Evolutionary conservation across 2,329 filamentous ascomycete genomes (phyloP).

Genomic region (Epichloe typhina): DNA sequence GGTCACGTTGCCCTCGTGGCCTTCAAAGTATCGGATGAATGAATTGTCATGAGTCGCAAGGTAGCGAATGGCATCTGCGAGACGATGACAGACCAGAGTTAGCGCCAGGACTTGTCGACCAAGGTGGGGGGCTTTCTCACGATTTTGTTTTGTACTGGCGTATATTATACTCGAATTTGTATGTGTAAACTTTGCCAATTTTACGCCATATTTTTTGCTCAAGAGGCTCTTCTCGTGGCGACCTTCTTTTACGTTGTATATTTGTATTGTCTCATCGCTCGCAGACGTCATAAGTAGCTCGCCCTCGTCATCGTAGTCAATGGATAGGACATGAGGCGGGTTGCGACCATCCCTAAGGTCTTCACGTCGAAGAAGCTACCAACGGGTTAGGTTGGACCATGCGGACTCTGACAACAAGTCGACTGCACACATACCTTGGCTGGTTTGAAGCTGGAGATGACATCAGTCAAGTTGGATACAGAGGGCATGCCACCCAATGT

Average conservation of each 20-base stretch:
- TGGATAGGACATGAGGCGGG: conserved; percentile 61
- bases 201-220: conserved; percentile 93
- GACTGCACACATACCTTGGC: conserved; percentile 47
- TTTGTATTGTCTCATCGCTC: conserved; percentile 88
- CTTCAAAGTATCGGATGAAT: conserved; percentile 92
- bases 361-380: conserved; percentile 43
- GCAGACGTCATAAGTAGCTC: conserved; percentile 84
- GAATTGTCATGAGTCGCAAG: conserved; percentile 90
- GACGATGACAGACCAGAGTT: not conserved
- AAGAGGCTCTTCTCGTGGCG: conserved; percentile 79
- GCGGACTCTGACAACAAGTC: not conserved
- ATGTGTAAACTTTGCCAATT: conserved; percentile 89
- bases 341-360: conserved; percentile 38
- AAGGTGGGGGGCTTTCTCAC: conserved; percentile 28
- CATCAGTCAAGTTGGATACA: conserved; percentile 59
- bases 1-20: conserved; percentile 76
- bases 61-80: conserved; percentile 64
- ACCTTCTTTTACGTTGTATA: conserved; percentile 88
- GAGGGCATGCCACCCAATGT: conserved; percentile 28
- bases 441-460: conserved; percentile 66
- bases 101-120: not conserved
- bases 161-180: conserved; percentile 85
- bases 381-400: not conserved
- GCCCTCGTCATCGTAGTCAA: conserved; percentile 94
- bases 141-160: conserved; percentile 87